Evolutionary conservation across 306 rosid genomes (phyloP).

Genomic region (Trifolium subterraneum): DNA sequence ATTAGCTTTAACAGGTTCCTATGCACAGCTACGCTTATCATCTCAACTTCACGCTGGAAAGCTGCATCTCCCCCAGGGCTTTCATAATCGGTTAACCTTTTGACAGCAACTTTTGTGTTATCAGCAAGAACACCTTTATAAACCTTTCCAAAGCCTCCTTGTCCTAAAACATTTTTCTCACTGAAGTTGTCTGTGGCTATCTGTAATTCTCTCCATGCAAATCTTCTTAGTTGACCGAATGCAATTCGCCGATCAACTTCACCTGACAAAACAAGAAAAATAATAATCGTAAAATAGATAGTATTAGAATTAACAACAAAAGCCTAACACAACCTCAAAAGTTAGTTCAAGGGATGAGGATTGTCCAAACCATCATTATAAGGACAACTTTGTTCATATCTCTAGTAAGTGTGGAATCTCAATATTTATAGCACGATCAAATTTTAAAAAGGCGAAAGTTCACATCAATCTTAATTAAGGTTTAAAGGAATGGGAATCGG

Average conservation of each 20-base stretch:
- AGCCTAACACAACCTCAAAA: not conserved
- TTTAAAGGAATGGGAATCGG: not conserved
- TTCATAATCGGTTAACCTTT: slow-evolving; percentile 89
- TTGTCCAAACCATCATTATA: not conserved
- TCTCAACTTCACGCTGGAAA: slow-evolving; percentile 98
- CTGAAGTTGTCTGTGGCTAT: slow-evolving; percentile 89
- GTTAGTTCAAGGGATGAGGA: slow-evolving; percentile 3
- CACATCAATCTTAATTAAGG: not conserved
- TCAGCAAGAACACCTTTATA: slow-evolving; percentile 94
- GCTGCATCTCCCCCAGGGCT: slow-evolving; percentile 99
- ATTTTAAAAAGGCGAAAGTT: no score
- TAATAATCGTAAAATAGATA: not conserved
- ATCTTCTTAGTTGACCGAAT: slow-evolving; percentile 90
- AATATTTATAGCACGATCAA: not conserved
- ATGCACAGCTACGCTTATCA: slow-evolving; percentile 98
- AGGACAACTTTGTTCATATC: not conserved
- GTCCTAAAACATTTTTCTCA: slow-evolving; percentile 93
- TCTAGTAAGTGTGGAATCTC: not conserved
- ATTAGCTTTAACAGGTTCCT: slow-evolving; percentile 83
- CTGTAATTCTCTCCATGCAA: slow-evolving; percentile 94
- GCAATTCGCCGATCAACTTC: slow-evolving; percentile 97
- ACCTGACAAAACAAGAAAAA: slow-evolving; percentile 56
- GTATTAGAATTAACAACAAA: not conserved
- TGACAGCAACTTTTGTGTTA: slow-evolving; percentile 90
- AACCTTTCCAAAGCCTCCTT: slow-evolving; percentile 99